Conservation (phyloP, 2,329 filamentous ascomycete genomes). For the Bipolaris cookei region DNA sequence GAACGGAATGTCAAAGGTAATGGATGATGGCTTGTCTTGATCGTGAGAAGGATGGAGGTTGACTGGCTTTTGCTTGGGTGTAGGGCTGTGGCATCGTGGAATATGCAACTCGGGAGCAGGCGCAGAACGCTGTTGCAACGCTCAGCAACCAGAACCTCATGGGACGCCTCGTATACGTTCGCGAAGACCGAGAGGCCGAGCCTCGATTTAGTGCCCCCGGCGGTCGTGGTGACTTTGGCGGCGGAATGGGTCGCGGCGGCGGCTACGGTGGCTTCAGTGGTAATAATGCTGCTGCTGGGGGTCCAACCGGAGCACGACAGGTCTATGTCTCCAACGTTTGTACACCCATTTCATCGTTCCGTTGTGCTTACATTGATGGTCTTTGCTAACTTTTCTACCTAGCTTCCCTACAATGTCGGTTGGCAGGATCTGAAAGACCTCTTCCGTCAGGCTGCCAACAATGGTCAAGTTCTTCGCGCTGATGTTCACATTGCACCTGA, state of each 20-base stretch:
- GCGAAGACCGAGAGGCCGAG: conserved; percentile 98
- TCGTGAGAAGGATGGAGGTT: conserved; percentile 92
- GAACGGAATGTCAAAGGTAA: conserved; percentile 99
- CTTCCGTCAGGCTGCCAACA: conserved; percentile 80
- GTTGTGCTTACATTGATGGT: conserved; percentile 37
- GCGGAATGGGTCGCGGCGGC: conserved; percentile 48
- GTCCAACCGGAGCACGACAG: conserved; percentile 75
- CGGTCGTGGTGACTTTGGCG: conserved; percentile 54
- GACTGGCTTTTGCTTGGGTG: conserved; percentile 88
- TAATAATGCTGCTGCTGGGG: conserved; percentile 64
- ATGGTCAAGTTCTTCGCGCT: conserved; percentile 76
- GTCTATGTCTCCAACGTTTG: conserved; percentile 98
- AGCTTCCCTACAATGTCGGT: conserved; percentile 97
- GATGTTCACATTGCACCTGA: conserved; percentile 93
- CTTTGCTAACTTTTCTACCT: conserved; percentile 41
- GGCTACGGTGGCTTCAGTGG: conserved; percentile 55
- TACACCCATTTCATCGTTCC: conserved; percentile 52
- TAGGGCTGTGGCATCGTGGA: conserved; percentile 99
- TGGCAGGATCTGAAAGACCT: conserved; percentile 99
- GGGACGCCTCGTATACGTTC: conserved; percentile 97
- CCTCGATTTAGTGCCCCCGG: conserved; percentile 86
- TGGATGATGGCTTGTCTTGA: conserved; percentile 84
- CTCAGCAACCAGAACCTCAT: conserved; percentile 99
- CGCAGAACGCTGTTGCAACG: conserved; percentile 93
- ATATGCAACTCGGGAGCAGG: conserved; percentile 99